Evolutionary conservation across 2,329 filamentous ascomycete species (phyloP).

Genomic region (Emericellopsis cladophorae): DNA sequence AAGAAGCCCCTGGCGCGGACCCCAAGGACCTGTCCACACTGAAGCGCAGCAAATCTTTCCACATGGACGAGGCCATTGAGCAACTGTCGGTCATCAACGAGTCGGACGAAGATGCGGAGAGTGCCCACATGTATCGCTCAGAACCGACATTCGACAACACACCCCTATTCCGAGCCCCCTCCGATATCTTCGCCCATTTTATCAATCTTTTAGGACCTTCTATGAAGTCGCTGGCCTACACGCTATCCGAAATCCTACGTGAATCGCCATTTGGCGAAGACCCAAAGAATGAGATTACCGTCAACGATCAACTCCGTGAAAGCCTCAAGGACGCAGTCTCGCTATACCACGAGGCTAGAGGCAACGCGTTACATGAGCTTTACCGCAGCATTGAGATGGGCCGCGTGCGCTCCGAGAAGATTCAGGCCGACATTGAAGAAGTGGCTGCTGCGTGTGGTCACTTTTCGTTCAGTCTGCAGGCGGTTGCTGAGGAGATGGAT

Average conservation of each 20-base stretch:
- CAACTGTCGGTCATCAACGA: constrained; percentile 51
- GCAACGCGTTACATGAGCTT: constrained; percentile 62
- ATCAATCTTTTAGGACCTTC: constrained; percentile 82
- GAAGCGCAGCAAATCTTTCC: constrained; percentile 8
- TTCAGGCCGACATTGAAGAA: constrained; percentile 91
- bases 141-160: constrained; percentile 14
- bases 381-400: constrained; percentile 70
- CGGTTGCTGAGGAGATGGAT: constrained; percentile 83
- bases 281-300: constrained; percentile 53
- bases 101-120: constrained; percentile 42
- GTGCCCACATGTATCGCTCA: constrained; percentile 12
- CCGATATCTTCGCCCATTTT: constrained; percentile 85
- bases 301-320: constrained; percentile 68
- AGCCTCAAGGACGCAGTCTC: constrained; percentile 71
- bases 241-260: constrained; percentile 75
- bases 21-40: constrained; percentile 8
- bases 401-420: constrained; percentile 53
- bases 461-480: constrained; percentile 83
- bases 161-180: constrained; percentile 43
- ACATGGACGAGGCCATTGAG: constrained; percentile 28
- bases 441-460: constrained; percentile 96
- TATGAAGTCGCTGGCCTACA: constrained; percentile 92
- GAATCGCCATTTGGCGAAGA: constrained; percentile 70
- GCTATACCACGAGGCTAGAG: constrained; percentile 65
- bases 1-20: constrained; percentile 34